phyloP scores from a whole-genome alignment of 352 stramenopile species.

The Blastocystis sp. region DNA sequence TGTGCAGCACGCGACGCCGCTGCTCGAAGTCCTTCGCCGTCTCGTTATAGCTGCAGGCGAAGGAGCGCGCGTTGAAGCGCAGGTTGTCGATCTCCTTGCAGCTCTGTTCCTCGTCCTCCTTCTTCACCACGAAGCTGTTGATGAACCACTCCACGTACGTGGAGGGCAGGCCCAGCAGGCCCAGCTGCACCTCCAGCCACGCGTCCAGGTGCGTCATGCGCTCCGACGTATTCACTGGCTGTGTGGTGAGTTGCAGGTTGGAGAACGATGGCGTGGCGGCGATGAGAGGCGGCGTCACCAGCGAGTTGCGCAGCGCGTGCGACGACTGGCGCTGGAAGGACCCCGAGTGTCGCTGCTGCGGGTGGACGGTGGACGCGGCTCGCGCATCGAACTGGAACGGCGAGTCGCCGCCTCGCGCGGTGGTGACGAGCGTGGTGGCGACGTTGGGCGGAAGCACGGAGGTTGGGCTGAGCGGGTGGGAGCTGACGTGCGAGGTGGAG shows the following conservation, averaged over 20 bases:
- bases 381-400: no score
- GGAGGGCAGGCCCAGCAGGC: conserved; percentile 32
- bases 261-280: conserved; percentile 15
- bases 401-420: no score
- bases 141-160: conserved; percentile 61
- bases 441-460: neutral
- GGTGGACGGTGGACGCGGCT: no score
- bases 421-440: neutral
- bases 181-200: conserved; percentile 52
- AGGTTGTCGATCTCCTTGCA: neutral
- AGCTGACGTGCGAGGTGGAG: neutral
- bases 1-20: neutral
- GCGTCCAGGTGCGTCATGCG: conserved; percentile 11
- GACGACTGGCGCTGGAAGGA: no score
- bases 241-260: conserved; percentile 11
- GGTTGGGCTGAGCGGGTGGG: neutral
- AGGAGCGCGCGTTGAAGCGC: neutral
- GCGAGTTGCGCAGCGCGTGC: no score
- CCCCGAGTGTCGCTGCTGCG: no score
- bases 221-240: neutral
- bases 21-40: neutral
- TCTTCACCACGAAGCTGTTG: conserved; percentile 31
- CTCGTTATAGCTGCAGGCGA: neutral
- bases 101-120: neutral
- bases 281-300: no score